Evolutionary conservation across 768 basidiomycete species (phyloP), one percentile per base, ranked within the genome.

Genomic region (Russula ochroleuca): DNA sequence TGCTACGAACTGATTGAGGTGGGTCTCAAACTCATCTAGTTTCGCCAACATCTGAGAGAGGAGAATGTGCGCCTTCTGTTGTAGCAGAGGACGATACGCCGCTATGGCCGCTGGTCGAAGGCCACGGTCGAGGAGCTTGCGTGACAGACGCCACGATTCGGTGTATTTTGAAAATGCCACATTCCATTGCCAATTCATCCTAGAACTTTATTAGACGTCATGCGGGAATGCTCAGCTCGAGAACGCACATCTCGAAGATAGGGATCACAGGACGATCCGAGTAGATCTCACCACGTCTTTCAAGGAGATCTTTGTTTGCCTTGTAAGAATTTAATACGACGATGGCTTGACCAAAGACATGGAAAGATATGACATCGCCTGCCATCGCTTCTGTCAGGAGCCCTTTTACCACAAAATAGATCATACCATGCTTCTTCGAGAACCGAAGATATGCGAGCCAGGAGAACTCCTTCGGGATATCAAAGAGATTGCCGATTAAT

Each of bases 291-390:
- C 38, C 28, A 23, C 59, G 52, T 17, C 35, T 61, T 37, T 65
- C 64, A 5, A 61, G 33, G 10, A 62, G 51, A 15, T 61, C 60
- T 45, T 61, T 61, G 51, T 23, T 41, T 5, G 41, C 57, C 11
- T 52, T 54, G 17, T 33, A 2, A 10, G 63, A 38, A 38, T n/a
- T 48, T 14, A 64, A 40, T 28, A 60, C 43, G 14, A 64, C 51
- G 41, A 64, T 40, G 21, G 45, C 57, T 40, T 49, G 23, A 11
- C 56, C 57, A 19, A 51, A 51, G 6, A 59, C 58, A 8, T 37
- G 57, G n/a, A 64, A n/a, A 9, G 50, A 64, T 4, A 64, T 8
- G 9, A 64, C 40, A 23, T 54, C 58, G 2, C 63, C 63, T 64
- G 52, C 3, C 7, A 47, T 31, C 15, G n/a, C 23, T n/a, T 41